phyloP scores from a whole-genome alignment of 2,329 filamentous ascomycete genomes.

The Alternaria gansuensis region DNA sequence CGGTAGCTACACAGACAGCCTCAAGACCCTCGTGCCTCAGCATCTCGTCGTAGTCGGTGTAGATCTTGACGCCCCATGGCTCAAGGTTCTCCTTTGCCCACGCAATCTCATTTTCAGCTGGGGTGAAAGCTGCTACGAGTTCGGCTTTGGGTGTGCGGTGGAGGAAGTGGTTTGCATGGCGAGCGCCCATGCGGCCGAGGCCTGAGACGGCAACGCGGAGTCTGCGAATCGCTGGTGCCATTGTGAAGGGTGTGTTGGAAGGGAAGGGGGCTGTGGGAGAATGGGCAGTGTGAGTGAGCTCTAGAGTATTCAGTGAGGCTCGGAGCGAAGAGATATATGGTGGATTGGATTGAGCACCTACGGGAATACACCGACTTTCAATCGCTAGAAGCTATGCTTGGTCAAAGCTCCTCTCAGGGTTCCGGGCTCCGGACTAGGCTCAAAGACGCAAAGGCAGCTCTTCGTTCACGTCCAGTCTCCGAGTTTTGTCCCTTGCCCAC shows the following conservation, averaged over 20 bases:
- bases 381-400: background rate
- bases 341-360: background rate
- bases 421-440: slow-evolving; percentile 22
- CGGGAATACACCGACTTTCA: slow-evolving; percentile 8
- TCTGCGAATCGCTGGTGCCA: slow-evolving; percentile 50
- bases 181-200: slow-evolving; percentile 61
- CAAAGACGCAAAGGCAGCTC: slow-evolving; percentile 4
- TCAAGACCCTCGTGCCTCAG: slow-evolving; percentile 64
- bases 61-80: slow-evolving; percentile 62
- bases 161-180: slow-evolving; percentile 60
- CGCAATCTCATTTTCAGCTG: slow-evolving; percentile 53
- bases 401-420: slow-evolving; percentile 15
- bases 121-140: slow-evolving; percentile 60
- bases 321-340: slow-evolving; percentile 4
- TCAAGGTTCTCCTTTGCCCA: slow-evolving; percentile 63
- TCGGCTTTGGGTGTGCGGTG: slow-evolving; percentile 57
- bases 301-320: background rate
- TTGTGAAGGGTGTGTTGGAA: slow-evolving; percentile 29
- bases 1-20: slow-evolving; percentile 65
- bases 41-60: slow-evolving; percentile 66
- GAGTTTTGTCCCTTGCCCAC: background rate
- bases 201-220: slow-evolving; percentile 58
- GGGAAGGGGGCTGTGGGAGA: background rate
- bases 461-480: slow-evolving; percentile 3
- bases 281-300: background rate